Evolutionary conservation across 1,284 basidiomycete species (phyloP), one percentile per base, ranked within the genome.

Genomic region (Boletus smithii): DNA sequence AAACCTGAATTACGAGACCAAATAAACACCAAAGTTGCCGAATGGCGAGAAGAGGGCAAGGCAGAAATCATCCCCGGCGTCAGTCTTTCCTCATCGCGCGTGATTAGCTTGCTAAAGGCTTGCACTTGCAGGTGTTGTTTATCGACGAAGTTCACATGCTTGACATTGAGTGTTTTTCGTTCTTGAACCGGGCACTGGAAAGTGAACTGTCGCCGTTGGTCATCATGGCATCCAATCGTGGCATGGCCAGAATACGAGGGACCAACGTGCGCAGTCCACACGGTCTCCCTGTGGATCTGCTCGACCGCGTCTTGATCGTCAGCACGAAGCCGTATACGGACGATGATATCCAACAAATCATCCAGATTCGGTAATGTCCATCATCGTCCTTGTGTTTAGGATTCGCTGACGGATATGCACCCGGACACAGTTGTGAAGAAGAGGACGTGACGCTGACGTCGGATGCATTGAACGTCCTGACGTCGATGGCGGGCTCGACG

Each of bases 71-170:
- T 98, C 4, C 95, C 95, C 34, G 95, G 95, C 5, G 94, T 97
- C 68, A 47, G 89, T 80, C 37, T n/a, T 54, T 39, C 30, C 33
- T 50, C 11, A 24, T 48, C 11, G 8, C 11, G 20, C 29, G 8
- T 13, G 17, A 42, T 30, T n/a, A 9, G 30, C 8, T 26, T 16
- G 30, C 49, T 48, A 20, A 48, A 51, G 33, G 16, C 29, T 10
- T 38, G 16, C 36, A 24, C 14, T 37, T 18, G 6, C 57, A 91
- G 88, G 89, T 93, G 10, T 73, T 94, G 14, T 93, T 94, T 73
- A 93, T 93, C 57, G 90, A 93, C 66, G 91, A 97, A 71, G 94
- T 97, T 14, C 97, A 99, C 75, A 99, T 99, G 95, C 85, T 99
- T 54, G 95, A 99, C 68, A 97, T 99, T 55, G 95, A 99, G 69